phyloP scores from a whole-genome alignment of 1,139 yeast species.

The Scheffersomyces stambukii region DNA sequence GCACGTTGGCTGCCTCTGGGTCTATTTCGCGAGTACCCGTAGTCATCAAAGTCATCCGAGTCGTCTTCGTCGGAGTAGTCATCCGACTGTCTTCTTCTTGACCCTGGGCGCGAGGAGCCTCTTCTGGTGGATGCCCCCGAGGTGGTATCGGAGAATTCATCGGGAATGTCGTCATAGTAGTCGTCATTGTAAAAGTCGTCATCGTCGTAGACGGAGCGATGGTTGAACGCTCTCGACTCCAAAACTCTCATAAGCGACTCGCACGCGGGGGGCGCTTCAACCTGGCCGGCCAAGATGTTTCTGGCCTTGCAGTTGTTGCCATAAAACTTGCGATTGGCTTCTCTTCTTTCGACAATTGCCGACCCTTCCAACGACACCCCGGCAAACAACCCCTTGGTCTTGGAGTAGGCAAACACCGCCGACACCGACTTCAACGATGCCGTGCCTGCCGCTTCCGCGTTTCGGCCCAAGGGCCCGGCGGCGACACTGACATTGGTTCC shows the following conservation, averaged over 20 bases:
- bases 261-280: conserved; percentile 91
- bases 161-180: conserved; percentile 69
- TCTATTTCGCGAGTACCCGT: conserved; percentile 12
- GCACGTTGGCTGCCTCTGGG: conserved; percentile 2
- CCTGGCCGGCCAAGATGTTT: conserved; percentile 75
- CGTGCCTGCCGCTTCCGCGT: conserved; percentile 96
- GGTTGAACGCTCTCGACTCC: conserved; percentile 79
- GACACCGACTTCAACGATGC: conserved; percentile 87
- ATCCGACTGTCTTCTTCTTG: conserved; percentile 37
- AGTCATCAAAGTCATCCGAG: conserved; percentile 29
- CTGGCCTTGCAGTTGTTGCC: conserved; percentile 86
- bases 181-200: conserved; percentile 56
- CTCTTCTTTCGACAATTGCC: conserved; percentile 90
- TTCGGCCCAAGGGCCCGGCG: conserved; percentile 98
- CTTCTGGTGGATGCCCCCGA: conserved; percentile 21
- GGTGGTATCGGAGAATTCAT: conserved; percentile 50
- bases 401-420: conserved; percentile 89
- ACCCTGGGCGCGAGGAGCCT: conserved; percentile 15
- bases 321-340: conserved; percentile 91
- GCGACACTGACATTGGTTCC: conserved; percentile 96
- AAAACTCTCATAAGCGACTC: conserved; percentile 84
- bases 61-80: conserved; percentile 39
- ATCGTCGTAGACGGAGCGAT: conserved; percentile 46
- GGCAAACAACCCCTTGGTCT: conserved; percentile 94
- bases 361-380: conserved; percentile 98